Evolutionary conservation across 768 basidiomycete genomes (phyloP), one percentile per base, ranked within the genome.

Genomic region (Hericium rajendrae): DNA sequence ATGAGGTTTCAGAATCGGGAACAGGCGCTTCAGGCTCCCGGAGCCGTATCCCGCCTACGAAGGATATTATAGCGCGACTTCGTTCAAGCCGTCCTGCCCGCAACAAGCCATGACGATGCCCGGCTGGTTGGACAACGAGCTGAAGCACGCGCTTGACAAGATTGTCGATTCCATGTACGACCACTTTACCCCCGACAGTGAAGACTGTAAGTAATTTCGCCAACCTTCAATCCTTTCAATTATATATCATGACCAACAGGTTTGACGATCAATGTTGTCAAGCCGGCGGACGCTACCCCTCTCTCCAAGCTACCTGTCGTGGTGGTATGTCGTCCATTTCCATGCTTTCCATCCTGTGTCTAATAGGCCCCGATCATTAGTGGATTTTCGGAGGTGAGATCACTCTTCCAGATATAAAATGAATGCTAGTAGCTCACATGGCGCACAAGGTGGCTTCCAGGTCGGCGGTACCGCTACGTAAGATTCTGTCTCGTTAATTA

Each of bases 311-410:
- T 67, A 16, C 66, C 66, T 0, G 66, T 67, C 16, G 51, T 65
- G 28, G 64, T 64, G 18, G 66, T 67, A 48, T 38, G 65, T n/a
- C n/a, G 16, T 38, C 6, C 52, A 20, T 16, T 1, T 20, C 8
- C 18, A 15, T 46, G 22, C 1, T 12, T 18, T n/a, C 22, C 22
- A 15, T 15, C 20, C 10, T 48, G 26, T 26, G 26, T 32, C 20
- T 22, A 22, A 26, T 28, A 20, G 16, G 13, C 4, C 10, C 26
- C 26, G 26, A 26, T 26, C 26, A n/a, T 16, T 43, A 64, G 62
- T 65, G 64, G 66, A 64, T 68, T 43, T 63, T 46, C 38, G 64
- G 64, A 38, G 64, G 64, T 60, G 50, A 18, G 49, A 39, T 43
- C 15, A 22, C 49, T 26, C 5, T 51, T 24, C 16, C 6, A 5